Evolutionary conservation across 495 filamentous ascomycete species (phyloP).

Genomic region (Apiosordaria backusii): DNA sequence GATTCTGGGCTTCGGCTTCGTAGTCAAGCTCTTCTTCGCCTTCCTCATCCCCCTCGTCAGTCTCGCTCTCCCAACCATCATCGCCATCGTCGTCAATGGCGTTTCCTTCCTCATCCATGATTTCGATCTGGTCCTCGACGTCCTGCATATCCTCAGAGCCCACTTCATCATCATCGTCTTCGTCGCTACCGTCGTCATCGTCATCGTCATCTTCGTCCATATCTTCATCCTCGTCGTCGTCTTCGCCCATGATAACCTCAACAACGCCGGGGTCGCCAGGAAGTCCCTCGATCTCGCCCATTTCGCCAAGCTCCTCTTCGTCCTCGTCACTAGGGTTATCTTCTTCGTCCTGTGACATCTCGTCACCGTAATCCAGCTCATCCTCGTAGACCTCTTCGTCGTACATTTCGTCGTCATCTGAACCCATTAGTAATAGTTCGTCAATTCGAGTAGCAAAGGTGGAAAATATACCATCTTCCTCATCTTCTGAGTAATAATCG

Average conservation of each 20-base stretch:
- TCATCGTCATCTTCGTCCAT: conserved; percentile 63
- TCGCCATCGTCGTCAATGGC: conserved; percentile 50
- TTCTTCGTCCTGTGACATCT: conserved; percentile 72
- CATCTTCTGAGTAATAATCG: conserved; percentile 68
- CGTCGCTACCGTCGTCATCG: conserved; percentile 52
- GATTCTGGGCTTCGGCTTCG: conserved; percentile 43
- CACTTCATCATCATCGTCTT: conserved; percentile 52
- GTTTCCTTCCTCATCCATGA: conserved; percentile 54
- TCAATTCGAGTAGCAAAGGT: neutral
- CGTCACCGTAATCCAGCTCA: conserved; percentile 88
- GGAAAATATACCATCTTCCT: conserved; percentile 53
- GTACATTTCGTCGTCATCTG: conserved; percentile 75
- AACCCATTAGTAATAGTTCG: conserved; percentile 27
- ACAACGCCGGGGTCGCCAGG: conserved; percentile 71
- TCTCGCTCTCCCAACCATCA: conserved; percentile 56
- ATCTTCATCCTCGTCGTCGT: conserved; percentile 65
- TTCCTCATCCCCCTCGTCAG: conserved; percentile 53
- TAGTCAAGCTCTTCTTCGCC: conserved; percentile 53
- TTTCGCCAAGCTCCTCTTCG: conserved; percentile 69
- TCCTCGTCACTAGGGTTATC: conserved; percentile 92
- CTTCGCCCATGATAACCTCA: conserved; percentile 82
- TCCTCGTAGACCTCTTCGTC: conserved; percentile 73
- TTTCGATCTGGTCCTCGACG: conserved; percentile 52
- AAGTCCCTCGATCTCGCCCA: conserved; percentile 82
- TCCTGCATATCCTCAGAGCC: conserved; percentile 51